Percentiles rank a stretch among this genome's conserved stretches.
Evolutionary conservation across 805 yeast species (phyloP).

Genomic region (Cyberlindnera saturnus): DNA sequence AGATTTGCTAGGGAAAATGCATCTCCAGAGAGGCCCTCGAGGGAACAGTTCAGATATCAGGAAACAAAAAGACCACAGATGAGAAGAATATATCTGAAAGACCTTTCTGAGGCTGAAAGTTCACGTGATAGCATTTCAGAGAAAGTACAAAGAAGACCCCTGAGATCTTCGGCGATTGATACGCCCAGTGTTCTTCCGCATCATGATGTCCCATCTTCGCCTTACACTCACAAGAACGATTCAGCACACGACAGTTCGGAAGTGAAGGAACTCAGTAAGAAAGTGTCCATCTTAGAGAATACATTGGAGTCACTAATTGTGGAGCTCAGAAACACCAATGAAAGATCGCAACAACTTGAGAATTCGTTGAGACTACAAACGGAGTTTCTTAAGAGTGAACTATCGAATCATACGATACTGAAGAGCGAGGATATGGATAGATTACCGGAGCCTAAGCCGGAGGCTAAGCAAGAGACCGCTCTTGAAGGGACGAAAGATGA

Average conservation of each 20-base stretch:
- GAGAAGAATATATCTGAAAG: conserved; percentile 6
- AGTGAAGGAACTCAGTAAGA: conserved; percentile 9
- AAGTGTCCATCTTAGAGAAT: conserved; percentile 14
- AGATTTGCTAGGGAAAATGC: conserved; percentile 11
- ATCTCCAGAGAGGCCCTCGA: conserved; percentile 5
- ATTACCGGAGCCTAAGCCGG: conserved; percentile 1
- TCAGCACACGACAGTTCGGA: background rate
- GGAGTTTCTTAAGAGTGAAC: conserved; percentile 9
- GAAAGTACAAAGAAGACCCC: conserved; percentile 5
- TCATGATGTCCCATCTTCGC: conserved; percentile 19
- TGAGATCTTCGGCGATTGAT: background rate
- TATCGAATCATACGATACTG: conserved; percentile 8
- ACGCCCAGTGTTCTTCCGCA: background rate
- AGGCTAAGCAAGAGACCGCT: background rate
- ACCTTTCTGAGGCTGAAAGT: conserved; percentile 8
- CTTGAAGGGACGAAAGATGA: background rate
- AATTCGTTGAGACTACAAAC: conserved; percentile 4
- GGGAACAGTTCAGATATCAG: background rate
- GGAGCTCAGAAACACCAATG: conserved; percentile 16
- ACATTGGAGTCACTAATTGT: conserved; percentile 16
- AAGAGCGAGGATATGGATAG: conserved; percentile 13
- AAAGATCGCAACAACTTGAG: conserved; percentile 15
- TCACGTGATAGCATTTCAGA: conserved; percentile 5
- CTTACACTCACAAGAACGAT: conserved; percentile 1
- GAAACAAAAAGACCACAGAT: conserved; percentile 3